A percentile compares a stretch with the other conserved stretches of the same genome.
phyloP scores from a whole-genome alignment of 2,329 filamentous ascomycete species.

The Talaromyces verruculosus region DNA sequence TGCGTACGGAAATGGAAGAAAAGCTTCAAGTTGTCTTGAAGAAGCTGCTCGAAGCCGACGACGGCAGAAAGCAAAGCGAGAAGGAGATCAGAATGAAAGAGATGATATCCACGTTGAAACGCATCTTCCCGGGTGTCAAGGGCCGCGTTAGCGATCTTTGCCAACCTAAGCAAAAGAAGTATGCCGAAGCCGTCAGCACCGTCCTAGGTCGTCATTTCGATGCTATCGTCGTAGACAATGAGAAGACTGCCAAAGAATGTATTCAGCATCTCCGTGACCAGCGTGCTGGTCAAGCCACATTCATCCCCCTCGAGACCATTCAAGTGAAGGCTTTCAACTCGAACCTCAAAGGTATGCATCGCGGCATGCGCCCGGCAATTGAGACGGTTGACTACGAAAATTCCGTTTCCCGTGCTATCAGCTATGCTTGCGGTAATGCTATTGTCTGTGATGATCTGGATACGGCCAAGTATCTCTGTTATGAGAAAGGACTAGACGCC shows the following conservation, averaged over 20 bases:
- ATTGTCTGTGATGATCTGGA: constrained; percentile 88
- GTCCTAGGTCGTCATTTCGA: constrained; percentile 92
- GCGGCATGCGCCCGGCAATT: constrained; percentile 81
- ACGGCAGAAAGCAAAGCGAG: constrained; percentile 80
- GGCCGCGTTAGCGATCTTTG: constrained; percentile 89
- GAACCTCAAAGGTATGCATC: constrained; percentile 83
- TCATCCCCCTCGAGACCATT: constrained; percentile 95
- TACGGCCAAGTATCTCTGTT: constrained; percentile 86
- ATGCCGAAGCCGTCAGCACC: constrained; percentile 85
- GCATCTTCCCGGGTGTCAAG: constrained; percentile 86
- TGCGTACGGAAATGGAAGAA: constrained; percentile 85
- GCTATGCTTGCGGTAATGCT: constrained; percentile 90
- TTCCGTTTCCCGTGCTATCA: constrained; percentile 84
- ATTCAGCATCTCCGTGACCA: constrained; percentile 93
- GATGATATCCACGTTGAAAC: constrained; percentile 80
- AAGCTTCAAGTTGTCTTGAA: constrained; percentile 78
- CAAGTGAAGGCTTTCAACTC: constrained; percentile 90
- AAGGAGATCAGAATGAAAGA: constrained; percentile 78
- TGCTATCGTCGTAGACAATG: constrained; percentile 89
- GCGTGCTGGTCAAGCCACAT: constrained; percentile 81
- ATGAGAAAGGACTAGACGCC: constrained; percentile 77
- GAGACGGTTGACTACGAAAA: constrained; percentile 95
- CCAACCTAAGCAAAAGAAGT: constrained; percentile 96
- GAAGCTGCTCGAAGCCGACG: constrained; percentile 81
- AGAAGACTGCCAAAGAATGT: constrained; percentile 91